These are phyloP conservation scores for Plasmodium vinckei DNA, from an alignment of 169 alveolate species.

Conservation along the genomic window DNA sequence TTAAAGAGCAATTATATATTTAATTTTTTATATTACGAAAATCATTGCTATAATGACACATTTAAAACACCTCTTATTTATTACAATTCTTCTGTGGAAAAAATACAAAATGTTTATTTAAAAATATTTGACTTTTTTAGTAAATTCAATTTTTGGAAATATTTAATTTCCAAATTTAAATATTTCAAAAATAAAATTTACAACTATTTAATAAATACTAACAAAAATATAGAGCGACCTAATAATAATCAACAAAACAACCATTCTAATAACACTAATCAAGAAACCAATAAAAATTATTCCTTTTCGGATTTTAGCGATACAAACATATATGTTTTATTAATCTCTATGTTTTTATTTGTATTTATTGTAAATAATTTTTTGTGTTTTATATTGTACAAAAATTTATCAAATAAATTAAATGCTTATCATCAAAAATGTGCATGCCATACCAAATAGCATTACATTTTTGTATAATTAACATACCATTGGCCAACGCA, in stretches of 20 bases:
- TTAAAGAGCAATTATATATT: constrained; percentile 32
- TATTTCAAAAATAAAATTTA: constrained; percentile 13
- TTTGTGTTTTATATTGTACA: constrained; percentile 25
- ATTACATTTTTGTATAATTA: background rate
- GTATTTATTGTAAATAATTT: constrained; percentile 23
- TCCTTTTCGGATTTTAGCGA: background rate
- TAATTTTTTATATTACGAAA: constrained; percentile 64
- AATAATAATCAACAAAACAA: too few species aligned
- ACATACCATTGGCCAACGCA: background rate
- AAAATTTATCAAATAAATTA: constrained; percentile 25
- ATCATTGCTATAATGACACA: constrained; percentile 59
- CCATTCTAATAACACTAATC: too few species aligned
- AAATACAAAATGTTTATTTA: constrained; percentile 29
- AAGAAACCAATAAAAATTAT: too few species aligned
- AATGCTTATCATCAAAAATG: constrained; percentile 5
- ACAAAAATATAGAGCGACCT: background rate
- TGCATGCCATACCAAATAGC: constrained; percentile 9
- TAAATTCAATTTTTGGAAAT: background rate
- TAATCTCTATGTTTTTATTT: constrained; percentile 10
- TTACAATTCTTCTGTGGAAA: constrained; percentile 55
- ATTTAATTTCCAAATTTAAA: constrained; percentile 7
- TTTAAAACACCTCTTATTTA: constrained; percentile 53
- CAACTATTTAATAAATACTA: background rate
- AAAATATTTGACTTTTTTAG: constrained; percentile 35
- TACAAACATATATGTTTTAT: background rate